Percentiles rank a stretch among this genome's conserved stretches.
Conservation (phyloP, 2,329 filamentous ascomycete genomes). For the Diaporthe batatas region DNA sequence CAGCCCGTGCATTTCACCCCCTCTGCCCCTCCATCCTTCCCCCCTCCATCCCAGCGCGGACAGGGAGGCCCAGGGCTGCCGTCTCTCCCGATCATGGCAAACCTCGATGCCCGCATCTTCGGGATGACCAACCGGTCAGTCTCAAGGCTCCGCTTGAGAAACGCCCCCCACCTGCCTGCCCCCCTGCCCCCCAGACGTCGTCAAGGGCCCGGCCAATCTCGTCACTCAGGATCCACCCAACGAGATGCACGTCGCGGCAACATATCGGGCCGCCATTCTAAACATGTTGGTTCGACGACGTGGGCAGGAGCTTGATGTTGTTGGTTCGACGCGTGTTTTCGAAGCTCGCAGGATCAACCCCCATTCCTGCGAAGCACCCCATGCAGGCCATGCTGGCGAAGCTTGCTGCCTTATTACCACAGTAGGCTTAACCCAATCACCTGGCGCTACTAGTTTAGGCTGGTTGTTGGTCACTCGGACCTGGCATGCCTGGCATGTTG, state of each 20-base stretch:
- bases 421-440: conserved; percentile 16
- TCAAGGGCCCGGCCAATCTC: not conserved
- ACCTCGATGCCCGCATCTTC: conserved; percentile 20
- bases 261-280: conserved; percentile 8
- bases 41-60: not conserved
- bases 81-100: conserved; percentile 11
- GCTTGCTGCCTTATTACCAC: conserved; percentile 3
- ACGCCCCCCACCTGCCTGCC: not conserved
- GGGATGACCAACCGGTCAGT: conserved; percentile 20
- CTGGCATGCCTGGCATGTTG: not conserved
- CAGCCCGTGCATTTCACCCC: too few relatives aligned
- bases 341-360: conserved; percentile 22
- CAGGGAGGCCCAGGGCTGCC: conserved; percentile 8
- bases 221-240: conserved; percentile 1
- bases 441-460: not conserved
- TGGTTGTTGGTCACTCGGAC: not conserved
- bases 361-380: not conserved
- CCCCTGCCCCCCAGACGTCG: conserved; percentile 17
- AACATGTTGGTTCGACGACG: not conserved
- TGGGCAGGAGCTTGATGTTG: not conserved
- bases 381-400: conserved; percentile 3
- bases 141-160: not conserved
- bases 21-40: not conserved
- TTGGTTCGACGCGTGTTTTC: conserved; percentile 9
- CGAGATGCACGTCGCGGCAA: not conserved